Percentiles rank a stretch among this genome's conserved stretches.
Conservation (phyloP, 306 rosid genomes). For the Citrullus amarus region DNA sequence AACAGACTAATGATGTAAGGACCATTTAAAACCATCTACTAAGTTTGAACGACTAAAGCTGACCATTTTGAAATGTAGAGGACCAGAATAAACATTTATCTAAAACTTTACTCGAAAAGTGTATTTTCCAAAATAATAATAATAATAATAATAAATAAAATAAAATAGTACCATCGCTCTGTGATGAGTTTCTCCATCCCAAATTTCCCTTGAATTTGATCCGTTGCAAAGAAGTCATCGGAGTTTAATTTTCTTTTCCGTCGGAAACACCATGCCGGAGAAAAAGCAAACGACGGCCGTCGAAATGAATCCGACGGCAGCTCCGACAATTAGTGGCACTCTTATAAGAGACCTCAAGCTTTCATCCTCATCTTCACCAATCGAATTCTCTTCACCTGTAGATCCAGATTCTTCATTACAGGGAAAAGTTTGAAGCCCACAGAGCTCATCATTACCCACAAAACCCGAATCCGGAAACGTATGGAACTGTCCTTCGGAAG, state of each 20-base stretch:
- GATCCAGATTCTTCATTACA: constrained; percentile 6
- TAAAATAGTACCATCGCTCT: neutral
- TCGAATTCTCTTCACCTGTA: neutral
- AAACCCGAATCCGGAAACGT: constrained; percentile 42
- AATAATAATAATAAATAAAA: too few species aligned
- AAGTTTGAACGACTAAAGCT: too few species aligned
- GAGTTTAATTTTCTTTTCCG: neutral
- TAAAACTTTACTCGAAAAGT: too few species aligned
- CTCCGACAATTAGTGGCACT: neutral
- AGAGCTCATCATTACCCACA: constrained; percentile 27
- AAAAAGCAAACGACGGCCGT: neutral
- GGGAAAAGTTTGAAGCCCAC: constrained; percentile 17
- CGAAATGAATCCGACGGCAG: neutral
- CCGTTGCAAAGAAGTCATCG: neutral
- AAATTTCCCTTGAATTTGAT: neutral
- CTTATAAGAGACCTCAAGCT: neutral
- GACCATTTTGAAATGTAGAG: too few species aligned
- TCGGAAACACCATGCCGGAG: neutral
- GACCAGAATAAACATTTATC: too few species aligned
- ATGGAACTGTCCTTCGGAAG: constrained; percentile 30
- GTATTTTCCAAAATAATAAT: too few species aligned
- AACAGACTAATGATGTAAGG: too few species aligned
- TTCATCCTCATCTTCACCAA: neutral
- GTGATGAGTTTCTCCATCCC: neutral
- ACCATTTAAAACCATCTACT: too few species aligned